These are phyloP conservation scores for Conticribra guillardii DNA, from an alignment of 108 stramenopile genomes.

Conservation along the genomic window DNA sequence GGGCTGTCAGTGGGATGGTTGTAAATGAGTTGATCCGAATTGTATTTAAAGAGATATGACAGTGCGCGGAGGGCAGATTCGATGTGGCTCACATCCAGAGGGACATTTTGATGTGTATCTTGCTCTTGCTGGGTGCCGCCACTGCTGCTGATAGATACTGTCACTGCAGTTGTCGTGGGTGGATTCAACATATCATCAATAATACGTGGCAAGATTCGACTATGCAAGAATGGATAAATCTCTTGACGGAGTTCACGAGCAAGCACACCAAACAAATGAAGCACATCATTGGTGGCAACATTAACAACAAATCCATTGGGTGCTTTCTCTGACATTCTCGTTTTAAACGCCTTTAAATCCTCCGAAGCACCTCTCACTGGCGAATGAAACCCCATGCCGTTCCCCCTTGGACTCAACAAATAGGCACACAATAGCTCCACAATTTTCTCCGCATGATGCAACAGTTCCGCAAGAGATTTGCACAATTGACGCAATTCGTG, in stretches of 20 bases:
- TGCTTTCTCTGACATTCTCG: constrained; percentile 12
- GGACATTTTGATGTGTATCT: constrained; percentile 29
- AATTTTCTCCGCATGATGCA: constrained; percentile 74
- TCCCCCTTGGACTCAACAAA: constrained; percentile 46
- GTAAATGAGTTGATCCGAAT: constrained; percentile 58
- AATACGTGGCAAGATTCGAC: constrained; percentile 71
- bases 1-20: constrained; percentile 21
- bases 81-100: constrained; percentile 76
- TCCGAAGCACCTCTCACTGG: constrained; percentile 12
- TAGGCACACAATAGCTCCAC: constrained; percentile 65
- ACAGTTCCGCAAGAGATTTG: constrained; percentile 79
- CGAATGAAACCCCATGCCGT: constrained; percentile 13
- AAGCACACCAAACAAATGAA: constrained; percentile 82
- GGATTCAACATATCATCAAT: constrained; percentile 80
- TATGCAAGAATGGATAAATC: constrained; percentile 75
- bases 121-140: background rate
- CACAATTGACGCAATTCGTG: constrained; percentile 68
- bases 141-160: constrained; percentile 53
- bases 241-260: constrained; percentile 85
- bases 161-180: constrained; percentile 45
- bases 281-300: constrained; percentile 82
- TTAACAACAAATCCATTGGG: constrained; percentile 60
- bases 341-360: constrained; percentile 23
- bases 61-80: constrained; percentile 83
- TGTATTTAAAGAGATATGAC: constrained; percentile 84